Evolutionary conservation across 306 rosid genomes (phyloP), one percentile per base, ranked within the genome.

Genomic region (Castanea crenata): DNA sequence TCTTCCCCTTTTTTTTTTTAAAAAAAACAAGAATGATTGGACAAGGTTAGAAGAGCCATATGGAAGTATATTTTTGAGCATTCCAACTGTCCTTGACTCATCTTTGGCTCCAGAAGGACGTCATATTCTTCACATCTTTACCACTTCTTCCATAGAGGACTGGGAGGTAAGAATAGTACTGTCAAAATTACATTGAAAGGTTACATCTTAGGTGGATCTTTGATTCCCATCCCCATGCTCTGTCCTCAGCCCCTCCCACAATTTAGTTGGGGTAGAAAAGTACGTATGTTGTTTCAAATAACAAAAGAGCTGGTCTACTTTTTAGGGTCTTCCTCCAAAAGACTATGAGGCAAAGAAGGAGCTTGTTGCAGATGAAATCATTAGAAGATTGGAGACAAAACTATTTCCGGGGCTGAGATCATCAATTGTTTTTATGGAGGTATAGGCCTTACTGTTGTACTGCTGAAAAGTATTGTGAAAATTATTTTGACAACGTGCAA

Each of bases 51-150:
- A 93, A 85, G 91, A 89, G 82, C 92, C 99, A 27, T 93, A 93
- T 74, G 94, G 96, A 77, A 91, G 99, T 82, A 92, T 95, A 83
- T 95, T 95, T 84, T 78, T 93, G 82, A 95, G 99, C 87, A 92
- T 93, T 81, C 98, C 99, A n/a, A 95, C 99, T 71, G 80, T 91
- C 68, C 98, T 95, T 61, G 99, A 95, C 85, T 34, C 96, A 44
- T 90, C 99, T 14, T 82, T 93, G 86, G 98, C 97, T 82, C 99
- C 99, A 31, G 86, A 86, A 75, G 98, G 98, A 38, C 87, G 63
- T 38, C 98, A 93, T 73, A 93, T 95, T 84, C 98, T 95, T 88
- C 99, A 95, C 83, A 88, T 95, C 55, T 95, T 95, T 86, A 93
- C 99, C 18, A 93, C 97, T 63, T 91, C 99, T 84, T 90, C 98